Percentiles rank a stretch among this genome's conserved stretches.
phyloP scores from a whole-genome alignment of 2,329 filamentous ascomycete genomes.

The Colletotrichum destructivum region DNA sequence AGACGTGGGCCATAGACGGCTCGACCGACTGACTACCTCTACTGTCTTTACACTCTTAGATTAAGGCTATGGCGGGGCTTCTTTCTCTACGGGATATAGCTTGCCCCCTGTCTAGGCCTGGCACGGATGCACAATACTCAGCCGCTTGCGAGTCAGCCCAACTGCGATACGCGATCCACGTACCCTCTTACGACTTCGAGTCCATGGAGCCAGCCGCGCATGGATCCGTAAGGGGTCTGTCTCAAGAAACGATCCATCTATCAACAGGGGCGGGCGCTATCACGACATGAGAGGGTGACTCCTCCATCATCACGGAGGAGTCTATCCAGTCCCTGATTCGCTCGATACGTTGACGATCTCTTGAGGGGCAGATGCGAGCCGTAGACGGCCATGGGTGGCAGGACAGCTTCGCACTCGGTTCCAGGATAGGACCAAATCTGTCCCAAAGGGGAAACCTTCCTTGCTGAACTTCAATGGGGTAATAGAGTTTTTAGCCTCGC shows the following conservation, averaged over 20 bases:
- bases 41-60: background rate
- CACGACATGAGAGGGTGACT: constrained; percentile 8
- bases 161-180: constrained; percentile 26
- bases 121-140: constrained; percentile 16
- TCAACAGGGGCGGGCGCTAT: constrained; percentile 8
- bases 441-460: background rate
- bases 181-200: constrained; percentile 21
- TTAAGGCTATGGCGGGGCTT: constrained; percentile 12
- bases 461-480: background rate
- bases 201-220: constrained; percentile 4
- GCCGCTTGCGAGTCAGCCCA: constrained; percentile 24
- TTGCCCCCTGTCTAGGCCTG: background rate
- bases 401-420: background rate
- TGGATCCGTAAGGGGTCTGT: constrained; percentile 17
- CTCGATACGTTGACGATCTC: constrained; percentile 14
- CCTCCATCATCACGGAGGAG: background rate
- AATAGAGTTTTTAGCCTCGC: constrained; percentile 17
- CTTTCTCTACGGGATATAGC: background rate
- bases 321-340: constrained; percentile 7
- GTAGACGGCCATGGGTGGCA: background rate
- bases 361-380: constrained; percentile 12
- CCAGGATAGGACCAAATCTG: background rate
- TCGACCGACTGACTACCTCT: background rate
- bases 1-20: constrained; percentile 1
- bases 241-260: constrained; percentile 1